Conservation (phyloP, 768 basidiomycete genomes). For the Trametopsis cervina region DNA sequence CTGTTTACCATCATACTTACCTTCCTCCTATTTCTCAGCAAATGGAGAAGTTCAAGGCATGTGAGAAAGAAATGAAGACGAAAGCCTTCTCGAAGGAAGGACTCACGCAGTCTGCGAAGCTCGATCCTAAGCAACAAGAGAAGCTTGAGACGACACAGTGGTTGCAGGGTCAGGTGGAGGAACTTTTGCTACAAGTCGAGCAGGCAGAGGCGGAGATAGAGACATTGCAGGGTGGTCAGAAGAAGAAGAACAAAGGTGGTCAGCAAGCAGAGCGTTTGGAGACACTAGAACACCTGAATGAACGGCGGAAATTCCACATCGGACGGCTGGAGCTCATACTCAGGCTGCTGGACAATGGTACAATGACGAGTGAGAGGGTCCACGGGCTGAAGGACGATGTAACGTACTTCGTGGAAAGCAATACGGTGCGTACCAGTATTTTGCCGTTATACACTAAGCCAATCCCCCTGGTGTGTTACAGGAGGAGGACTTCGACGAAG, state of each 20-base stretch:
- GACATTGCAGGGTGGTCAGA: slow-evolving; percentile 62
- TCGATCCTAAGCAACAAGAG: slow-evolving; percentile 96
- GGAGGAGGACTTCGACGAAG: slow-evolving; percentile 98
- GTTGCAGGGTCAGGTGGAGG: slow-evolving; percentile 86
- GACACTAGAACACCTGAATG: slow-evolving; percentile 84
- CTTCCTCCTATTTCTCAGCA: slow-evolving; percentile 49
- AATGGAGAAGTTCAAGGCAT: slow-evolving; percentile 99
- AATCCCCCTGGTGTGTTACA: slow-evolving; percentile 25
- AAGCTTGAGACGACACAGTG: slow-evolving; percentile 86
- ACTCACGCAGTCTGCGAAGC: slow-evolving; percentile 84
- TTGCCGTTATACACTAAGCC: not conserved
- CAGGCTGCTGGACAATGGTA: slow-evolving; percentile 90
- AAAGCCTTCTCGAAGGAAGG: slow-evolving; percentile 99
- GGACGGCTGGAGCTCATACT: slow-evolving; percentile 88
- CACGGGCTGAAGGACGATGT: slow-evolving; percentile 87
- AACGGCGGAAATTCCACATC: slow-evolving; percentile 94
- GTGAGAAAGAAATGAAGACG: slow-evolving; percentile 99
- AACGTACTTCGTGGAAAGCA: slow-evolving; percentile 91
- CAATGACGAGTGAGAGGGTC: slow-evolving; percentile 76
- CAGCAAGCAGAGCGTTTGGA: slow-evolving; percentile 66
- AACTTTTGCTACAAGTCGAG: slow-evolving; percentile 90
- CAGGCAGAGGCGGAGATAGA: slow-evolving; percentile 94
- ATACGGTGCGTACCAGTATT: slow-evolving; percentile 62
- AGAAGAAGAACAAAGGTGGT: slow-evolving; percentile 77
- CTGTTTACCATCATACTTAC: not conserved